These are phyloP conservation scores for Periglandula ipomoeae DNA, from an alignment of 2,329 filamentous ascomycete genomes.

Conservation along the genomic window DNA sequence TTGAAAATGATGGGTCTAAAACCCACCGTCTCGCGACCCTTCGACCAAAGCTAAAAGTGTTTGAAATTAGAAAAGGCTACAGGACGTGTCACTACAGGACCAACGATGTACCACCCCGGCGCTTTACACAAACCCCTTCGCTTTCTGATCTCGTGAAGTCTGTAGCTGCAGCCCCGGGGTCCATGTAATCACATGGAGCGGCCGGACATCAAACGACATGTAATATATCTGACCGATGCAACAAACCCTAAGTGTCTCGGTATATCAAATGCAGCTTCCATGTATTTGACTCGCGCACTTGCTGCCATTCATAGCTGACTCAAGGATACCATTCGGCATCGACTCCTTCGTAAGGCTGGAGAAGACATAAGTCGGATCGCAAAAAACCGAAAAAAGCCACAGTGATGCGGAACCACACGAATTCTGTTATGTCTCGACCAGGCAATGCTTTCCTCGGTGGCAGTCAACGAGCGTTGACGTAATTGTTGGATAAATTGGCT, in stretches of 20 bases:
- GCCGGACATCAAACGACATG: background rate
- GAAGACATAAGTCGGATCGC: background rate
- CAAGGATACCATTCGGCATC: background rate
- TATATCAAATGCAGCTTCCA: background rate
- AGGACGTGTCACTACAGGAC: background rate
- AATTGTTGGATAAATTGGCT: too few relatives aligned
- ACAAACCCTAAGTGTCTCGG: background rate
- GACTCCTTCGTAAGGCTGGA: background rate
- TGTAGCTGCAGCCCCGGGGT: background rate
- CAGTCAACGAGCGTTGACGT: too few relatives aligned
- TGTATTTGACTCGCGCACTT: background rate
- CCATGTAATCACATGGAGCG: background rate
- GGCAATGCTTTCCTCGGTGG: too few relatives aligned
- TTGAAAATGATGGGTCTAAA: background rate
- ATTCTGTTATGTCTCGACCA: too few relatives aligned
- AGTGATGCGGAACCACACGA: too few relatives aligned
- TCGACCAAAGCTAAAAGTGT: too few relatives aligned
- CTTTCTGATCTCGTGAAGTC: too few relatives aligned
- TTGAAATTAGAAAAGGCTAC: too few relatives aligned
- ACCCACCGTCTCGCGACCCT: background rate
- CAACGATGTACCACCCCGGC: too few relatives aligned
- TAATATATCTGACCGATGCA: background rate
- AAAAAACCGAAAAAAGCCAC: background rate
- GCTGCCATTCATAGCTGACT: background rate
- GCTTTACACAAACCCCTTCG: too few relatives aligned